Evolutionary conservation across 2,329 filamentous ascomycete genomes (phyloP).

Genomic region (Fusarium tuaranense): DNA sequence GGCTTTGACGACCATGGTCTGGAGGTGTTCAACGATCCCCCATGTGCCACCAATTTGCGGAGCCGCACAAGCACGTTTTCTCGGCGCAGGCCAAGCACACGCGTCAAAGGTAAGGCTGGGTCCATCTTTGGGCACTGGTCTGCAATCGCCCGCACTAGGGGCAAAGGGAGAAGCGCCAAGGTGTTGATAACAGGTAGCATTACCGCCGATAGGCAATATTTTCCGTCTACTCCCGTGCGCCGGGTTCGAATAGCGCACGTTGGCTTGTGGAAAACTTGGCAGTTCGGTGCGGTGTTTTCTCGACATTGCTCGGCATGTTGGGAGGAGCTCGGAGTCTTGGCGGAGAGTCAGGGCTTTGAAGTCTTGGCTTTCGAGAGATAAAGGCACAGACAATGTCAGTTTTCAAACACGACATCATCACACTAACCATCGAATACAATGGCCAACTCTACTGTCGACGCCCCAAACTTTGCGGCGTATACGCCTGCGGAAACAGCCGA

Average conservation of each 20-base stretch:
- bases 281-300: constrained; percentile 17
- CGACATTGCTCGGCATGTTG: constrained; percentile 18
- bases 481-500: constrained; percentile 38
- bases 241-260: not conserved
- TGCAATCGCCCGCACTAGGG: not conserved
- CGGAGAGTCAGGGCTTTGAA: not conserved
- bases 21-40: not conserved
- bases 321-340: constrained; percentile 8
- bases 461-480: constrained; percentile 18
- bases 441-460: not conserved
- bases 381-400: not conserved
- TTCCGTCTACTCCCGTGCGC: not conserved
- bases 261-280: not conserved
- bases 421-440: not conserved
- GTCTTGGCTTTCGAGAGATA: not conserved
- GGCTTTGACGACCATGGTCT: not conserved
- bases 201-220: not conserved
- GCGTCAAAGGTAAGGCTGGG: not conserved
- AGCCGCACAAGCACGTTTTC: not conserved
- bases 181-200: not conserved
- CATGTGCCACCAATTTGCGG: not conserved
- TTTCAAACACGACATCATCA: not conserved
- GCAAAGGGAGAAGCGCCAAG: not conserved
- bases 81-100: not conserved
- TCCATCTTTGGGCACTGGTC: not conserved